A percentile compares a stretch with the other conserved stretches of the same genome.
Evolutionary conservation across 164 flowering plant genomes (phyloP).

Genomic region (Magnolia kwangsiensis): DNA sequence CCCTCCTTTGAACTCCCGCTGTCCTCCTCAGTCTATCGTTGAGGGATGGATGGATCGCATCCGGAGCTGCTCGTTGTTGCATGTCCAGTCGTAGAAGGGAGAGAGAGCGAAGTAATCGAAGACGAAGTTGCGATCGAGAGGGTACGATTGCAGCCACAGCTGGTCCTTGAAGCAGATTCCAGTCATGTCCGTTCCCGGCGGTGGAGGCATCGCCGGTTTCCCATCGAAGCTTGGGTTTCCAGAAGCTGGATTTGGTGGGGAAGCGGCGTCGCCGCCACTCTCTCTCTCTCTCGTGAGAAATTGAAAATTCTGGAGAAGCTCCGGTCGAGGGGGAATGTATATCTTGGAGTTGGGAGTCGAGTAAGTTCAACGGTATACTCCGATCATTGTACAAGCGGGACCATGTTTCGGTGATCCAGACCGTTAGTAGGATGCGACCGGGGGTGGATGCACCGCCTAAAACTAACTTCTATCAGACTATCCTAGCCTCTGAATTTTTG

Average conservation of each 20-base stretch:
- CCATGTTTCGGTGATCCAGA: too few species aligned
- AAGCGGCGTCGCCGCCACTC: constrained; percentile 16
- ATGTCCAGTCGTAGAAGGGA: constrained; percentile 81
- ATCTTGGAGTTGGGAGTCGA: too few species aligned
- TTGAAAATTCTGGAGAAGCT: too few species aligned
- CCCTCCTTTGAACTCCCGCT: too few species aligned
- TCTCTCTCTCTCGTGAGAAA: not conserved
- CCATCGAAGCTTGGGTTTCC: constrained; percentile 38
- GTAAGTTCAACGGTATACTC: too few species aligned
- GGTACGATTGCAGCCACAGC: constrained; percentile 88
- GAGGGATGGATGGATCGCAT: constrained; percentile 73
- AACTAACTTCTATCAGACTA: too few species aligned
- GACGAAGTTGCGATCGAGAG: constrained; percentile 82
- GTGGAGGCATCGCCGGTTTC: constrained; percentile 37
- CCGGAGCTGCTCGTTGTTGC: constrained; percentile 88
- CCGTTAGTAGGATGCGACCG: too few species aligned
- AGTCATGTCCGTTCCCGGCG: constrained; percentile 96
- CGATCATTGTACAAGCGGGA: too few species aligned
- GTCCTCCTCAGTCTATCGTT: too few species aligned
- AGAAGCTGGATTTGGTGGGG: constrained; percentile 16
- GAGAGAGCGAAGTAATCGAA: constrained; percentile 97
- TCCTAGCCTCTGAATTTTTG: too few species aligned
- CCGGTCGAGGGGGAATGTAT: too few species aligned
- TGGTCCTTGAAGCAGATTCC: constrained; percentile 95
- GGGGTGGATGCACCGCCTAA: too few species aligned